Conservation (phyloP, 495 filamentous ascomycete genomes). For the Penicillium simplicissimum region DNA sequence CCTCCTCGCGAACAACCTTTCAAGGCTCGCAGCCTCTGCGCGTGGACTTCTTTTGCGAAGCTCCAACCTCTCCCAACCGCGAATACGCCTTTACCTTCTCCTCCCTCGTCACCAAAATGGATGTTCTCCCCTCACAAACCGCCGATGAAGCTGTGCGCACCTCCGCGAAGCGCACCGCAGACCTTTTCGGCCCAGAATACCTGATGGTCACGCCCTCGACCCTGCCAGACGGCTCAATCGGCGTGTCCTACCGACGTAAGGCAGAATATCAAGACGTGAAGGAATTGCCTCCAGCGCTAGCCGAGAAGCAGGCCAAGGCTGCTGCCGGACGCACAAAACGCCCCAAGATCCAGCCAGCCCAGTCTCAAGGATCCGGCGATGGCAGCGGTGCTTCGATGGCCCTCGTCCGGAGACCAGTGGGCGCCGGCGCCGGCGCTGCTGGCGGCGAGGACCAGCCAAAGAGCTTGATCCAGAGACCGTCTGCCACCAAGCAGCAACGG, state of each 20-base stretch:
- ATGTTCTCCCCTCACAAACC: conserved; percentile 34
- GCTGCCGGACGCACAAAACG: conserved; percentile 58
- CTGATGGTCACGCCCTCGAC: conserved; percentile 53
- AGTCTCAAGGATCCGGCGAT: conserved; percentile 27
- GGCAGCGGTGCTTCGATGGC: conserved; percentile 46
- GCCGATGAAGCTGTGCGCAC: conserved; percentile 50
- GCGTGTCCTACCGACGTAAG: conserved; percentile 61
- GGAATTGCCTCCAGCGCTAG: conserved; percentile 80
- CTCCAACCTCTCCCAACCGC: not conserved
- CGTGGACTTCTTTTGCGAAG: conserved; percentile 6
- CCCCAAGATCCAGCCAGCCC: conserved; percentile 44
- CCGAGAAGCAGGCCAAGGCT: conserved; percentile 76
- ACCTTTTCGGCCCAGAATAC: conserved; percentile 60
- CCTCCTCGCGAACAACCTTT: conserved; percentile 18
- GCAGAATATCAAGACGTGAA: conserved; percentile 81
- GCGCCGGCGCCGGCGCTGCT: conserved; percentile 33
- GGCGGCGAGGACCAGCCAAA: conserved; percentile 44
- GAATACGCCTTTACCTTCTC: conserved; percentile 8
- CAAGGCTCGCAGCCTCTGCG: conserved; percentile 10
- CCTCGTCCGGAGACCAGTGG: conserved; percentile 42
- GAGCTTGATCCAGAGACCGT: conserved; percentile 67
- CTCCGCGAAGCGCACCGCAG: conserved; percentile 70
- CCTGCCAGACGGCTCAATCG: conserved; percentile 43
- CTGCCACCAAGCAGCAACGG: conserved; percentile 67
- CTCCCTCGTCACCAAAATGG: conserved; percentile 30